phyloP scores from a whole-genome alignment of 495 filamentous ascomycete genomes.

The Hyaloscypha finlandica region DNA sequence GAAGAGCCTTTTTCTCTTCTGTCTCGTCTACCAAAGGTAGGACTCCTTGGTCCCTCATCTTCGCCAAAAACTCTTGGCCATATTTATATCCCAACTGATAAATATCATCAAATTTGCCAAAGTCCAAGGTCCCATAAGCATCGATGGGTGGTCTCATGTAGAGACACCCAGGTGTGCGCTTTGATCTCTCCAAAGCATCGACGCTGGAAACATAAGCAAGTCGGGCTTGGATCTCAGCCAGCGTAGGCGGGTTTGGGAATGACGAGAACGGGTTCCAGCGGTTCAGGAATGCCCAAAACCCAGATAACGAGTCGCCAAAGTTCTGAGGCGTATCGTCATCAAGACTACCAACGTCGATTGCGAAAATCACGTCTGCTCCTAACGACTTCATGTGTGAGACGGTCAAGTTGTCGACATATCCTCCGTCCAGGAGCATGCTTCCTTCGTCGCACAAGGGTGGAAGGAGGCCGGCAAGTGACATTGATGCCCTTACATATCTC shows the following conservation, averaged over 20 bases:
- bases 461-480: constrained; percentile 90
- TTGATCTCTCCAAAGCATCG: constrained; percentile 91
- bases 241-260: constrained; percentile 85
- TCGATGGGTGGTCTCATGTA: constrained; percentile 98
- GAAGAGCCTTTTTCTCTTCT: constrained; percentile 83
- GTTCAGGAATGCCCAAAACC: constrained; percentile 90
- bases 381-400: constrained; percentile 96
- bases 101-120: constrained; percentile 97
- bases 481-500: constrained; percentile 93
- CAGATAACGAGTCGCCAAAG: constrained; percentile 93
- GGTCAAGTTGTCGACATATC: constrained; percentile 96
- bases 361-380: constrained; percentile 91
- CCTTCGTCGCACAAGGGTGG: constrained; percentile 96
- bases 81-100: constrained; percentile 85
- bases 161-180: constrained; percentile 80
- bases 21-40: constrained; percentile 69
- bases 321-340: constrained; percentile 88
- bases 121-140: constrained; percentile 89
- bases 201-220: constrained; percentile 93
- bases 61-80: constrained; percentile 74
- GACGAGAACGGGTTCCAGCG: constrained; percentile 94
- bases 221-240: constrained; percentile 93
- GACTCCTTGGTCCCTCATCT: constrained; percentile 73
- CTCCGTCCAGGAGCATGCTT: constrained; percentile 92
- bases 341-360: constrained; percentile 87